Conservation (phyloP, 306 rosid species). For the Cucumis melo region DNA sequence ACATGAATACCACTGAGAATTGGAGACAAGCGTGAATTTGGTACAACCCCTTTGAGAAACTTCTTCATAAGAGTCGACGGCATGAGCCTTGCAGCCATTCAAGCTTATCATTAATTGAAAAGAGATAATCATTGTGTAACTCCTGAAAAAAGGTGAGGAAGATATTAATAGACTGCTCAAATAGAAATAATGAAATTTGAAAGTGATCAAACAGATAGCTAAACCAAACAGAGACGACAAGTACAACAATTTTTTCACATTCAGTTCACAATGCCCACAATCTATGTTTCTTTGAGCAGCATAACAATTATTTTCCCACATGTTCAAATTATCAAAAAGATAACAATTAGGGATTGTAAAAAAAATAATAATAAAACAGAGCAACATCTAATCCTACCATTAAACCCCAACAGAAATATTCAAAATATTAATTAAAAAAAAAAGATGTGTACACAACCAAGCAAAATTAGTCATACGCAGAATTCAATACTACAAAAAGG, state of each 20-base stretch:
- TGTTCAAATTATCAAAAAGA: not conserved
- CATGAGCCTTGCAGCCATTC: constrained; percentile 51
- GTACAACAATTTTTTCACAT: not conserved
- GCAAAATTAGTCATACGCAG: not conserved
- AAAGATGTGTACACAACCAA: not conserved
- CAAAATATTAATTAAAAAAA: not conserved
- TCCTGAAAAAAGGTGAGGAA: not conserved
- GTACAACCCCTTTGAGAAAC: constrained; percentile 36
- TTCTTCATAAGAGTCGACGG: constrained; percentile 32
- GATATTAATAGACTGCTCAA: not conserved
- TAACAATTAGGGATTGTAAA: not conserved
- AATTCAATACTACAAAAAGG: not conserved
- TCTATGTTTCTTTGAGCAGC: not conserved
- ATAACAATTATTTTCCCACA: not conserved
- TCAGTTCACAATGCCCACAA: not conserved
- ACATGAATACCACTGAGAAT: constrained; percentile 17
- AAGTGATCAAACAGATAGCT: not conserved
- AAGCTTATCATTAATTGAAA: constrained; percentile 4
- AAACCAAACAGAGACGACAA: not conserved
- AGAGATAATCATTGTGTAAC: not conserved
- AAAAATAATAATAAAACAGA: not conserved
- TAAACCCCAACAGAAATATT: not conserved
- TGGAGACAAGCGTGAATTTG: constrained; percentile 33
- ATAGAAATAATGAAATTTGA: not conserved
- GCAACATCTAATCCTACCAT: not conserved